phyloP scores from a whole-genome alignment of 257 asterid species.

The Nicotiana sylvestris region DNA sequence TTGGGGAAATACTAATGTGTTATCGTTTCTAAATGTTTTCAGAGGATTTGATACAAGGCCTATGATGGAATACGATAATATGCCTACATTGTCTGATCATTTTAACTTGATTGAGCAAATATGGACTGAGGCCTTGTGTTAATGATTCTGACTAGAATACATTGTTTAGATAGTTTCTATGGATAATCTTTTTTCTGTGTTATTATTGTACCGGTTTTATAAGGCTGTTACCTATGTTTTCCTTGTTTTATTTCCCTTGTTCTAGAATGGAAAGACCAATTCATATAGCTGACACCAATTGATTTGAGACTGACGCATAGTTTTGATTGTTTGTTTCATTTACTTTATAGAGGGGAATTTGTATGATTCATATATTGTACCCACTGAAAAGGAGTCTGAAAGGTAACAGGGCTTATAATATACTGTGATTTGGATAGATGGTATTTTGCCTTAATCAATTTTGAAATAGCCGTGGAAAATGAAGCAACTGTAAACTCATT shows the following conservation, averaged over 20 bases:
- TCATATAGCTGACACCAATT: too few relatives aligned
- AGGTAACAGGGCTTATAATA: not conserved
- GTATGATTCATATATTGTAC: not conserved
- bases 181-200: not conserved
- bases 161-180: not conserved
- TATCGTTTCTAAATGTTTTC: too few relatives aligned
- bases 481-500: not conserved
- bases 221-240: not conserved
- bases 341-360: not conserved
- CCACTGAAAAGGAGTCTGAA: not conserved
- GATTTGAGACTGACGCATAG: too few relatives aligned
- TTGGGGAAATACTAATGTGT: too few relatives aligned
- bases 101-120: not conserved
- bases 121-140: not conserved
- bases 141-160: not conserved
- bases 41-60: not conserved
- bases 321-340: not conserved
- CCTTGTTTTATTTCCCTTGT: too few relatives aligned
- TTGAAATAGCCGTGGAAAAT: not conserved
- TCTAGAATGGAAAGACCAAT: too few relatives aligned
- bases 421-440: not conserved
- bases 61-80: slow-evolving; percentile 2
- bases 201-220: not conserved
- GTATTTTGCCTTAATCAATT: not conserved
- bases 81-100: slow-evolving; percentile 12